phyloP scores from a whole-genome alignment of 495 filamentous ascomycete species.

The Penicillium samsonianum region DNA sequence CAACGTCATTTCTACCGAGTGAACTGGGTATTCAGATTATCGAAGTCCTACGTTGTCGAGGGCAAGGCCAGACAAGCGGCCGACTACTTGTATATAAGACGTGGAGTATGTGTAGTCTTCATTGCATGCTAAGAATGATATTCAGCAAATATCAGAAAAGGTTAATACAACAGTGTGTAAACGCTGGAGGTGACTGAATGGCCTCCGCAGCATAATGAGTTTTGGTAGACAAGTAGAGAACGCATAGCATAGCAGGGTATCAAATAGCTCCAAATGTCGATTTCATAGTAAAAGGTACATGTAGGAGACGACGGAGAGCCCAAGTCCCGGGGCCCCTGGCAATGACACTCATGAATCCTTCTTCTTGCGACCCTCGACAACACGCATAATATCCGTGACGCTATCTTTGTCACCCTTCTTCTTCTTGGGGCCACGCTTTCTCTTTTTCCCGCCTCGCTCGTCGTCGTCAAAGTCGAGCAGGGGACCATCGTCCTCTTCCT shows the following conservation, averaged over 20 bases:
- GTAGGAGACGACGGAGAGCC: background rate
- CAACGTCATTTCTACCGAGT: background rate
- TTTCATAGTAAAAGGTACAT: background rate
- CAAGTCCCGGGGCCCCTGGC: background rate
- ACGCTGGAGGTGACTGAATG: background rate
- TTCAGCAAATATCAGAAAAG: background rate
- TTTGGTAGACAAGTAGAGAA: background rate
- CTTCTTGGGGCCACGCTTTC: slow-evolving; percentile 84
- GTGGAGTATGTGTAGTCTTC: background rate
- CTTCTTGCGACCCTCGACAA: slow-evolving; percentile 70
- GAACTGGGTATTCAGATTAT: background rate
- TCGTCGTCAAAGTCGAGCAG: slow-evolving; percentile 63
- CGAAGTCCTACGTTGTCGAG: background rate
- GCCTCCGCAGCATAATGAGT: background rate
- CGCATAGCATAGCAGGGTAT: background rate
- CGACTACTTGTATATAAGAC: background rate
- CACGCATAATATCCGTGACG: slow-evolving; percentile 75
- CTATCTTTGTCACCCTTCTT: slow-evolving; percentile 81
- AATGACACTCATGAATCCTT: slow-evolving; percentile 10
- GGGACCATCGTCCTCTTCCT: slow-evolving; percentile 68
- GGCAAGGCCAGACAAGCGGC: background rate
- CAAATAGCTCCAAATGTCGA: background rate
- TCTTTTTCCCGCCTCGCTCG: slow-evolving; percentile 57
- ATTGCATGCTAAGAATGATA: background rate
- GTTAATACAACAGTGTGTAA: background rate